Evolutionary conservation across 192 early-diverging fungal genomes (phyloP).

Genomic region (Coemansia sp.): DNA sequence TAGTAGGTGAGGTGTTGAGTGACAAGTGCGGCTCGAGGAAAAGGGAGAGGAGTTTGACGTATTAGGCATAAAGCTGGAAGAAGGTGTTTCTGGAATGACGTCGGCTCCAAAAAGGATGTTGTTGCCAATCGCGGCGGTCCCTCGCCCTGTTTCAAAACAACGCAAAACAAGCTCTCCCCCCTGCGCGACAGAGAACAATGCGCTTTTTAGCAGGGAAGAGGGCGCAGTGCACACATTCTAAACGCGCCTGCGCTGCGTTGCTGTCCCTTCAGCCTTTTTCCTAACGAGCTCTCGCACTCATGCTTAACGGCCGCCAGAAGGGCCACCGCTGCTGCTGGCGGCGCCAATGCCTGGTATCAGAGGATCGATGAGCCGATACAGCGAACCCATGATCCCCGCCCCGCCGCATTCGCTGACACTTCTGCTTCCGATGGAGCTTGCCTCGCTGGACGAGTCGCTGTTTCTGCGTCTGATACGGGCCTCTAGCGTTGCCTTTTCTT

Average conservation of each 20-base stretch:
- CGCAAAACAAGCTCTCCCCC: not conserved
- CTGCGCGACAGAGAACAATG: too few species aligned
- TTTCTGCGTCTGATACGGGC: conserved; percentile 41
- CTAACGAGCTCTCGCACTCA: too few species aligned
- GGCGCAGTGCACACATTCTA: too few species aligned
- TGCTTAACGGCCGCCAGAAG: not conserved
- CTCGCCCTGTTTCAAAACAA: not conserved
- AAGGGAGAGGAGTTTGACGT: not conserved
- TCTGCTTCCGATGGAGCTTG: conserved; percentile 18
- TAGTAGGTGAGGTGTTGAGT: too few species aligned
- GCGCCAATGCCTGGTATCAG: conserved; percentile 29
- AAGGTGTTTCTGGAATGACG: conserved; percentile 3
- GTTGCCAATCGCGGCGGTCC: not conserved
- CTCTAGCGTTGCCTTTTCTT: conserved; percentile 31
- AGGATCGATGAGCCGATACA: conserved; percentile 46
- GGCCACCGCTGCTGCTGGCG: conserved; percentile 16
- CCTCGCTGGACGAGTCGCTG: conserved; percentile 45
- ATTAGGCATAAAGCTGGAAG: not conserved
- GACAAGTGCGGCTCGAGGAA: too few species aligned
- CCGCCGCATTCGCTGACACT: conserved; percentile 13
- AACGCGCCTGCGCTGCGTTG: not conserved
- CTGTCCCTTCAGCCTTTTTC: not conserved
- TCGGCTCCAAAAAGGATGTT: not conserved
- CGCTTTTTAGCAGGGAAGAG: not conserved
- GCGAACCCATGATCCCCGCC: conserved; percentile 36